Percentiles rank a stretch among this genome's conserved stretches.
phyloP scores from a whole-genome alignment of 768 basidiomycete genomes.

The Amanita rimosa region DNA sequence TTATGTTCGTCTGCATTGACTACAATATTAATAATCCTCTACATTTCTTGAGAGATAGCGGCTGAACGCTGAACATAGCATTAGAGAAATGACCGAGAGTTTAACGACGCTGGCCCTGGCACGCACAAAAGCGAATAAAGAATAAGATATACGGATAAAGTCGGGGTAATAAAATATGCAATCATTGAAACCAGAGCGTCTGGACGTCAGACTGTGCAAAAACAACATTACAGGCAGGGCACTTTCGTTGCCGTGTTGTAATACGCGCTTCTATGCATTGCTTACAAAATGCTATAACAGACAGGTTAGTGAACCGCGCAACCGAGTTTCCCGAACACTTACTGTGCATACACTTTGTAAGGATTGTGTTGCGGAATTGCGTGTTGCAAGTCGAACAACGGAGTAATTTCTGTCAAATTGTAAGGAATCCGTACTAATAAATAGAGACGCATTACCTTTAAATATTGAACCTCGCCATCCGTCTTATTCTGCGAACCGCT shows the following conservation, averaged over 20 bases:
- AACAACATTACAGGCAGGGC: slow-evolving; percentile 73
- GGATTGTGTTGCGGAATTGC: slow-evolving; percentile 66
- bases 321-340: slow-evolving; percentile 20
- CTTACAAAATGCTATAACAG: slow-evolving; percentile 65
- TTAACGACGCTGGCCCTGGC: not conserved
- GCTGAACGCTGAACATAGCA: not conserved
- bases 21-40: slow-evolving; percentile 9
- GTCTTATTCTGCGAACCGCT: slow-evolving; percentile 18
- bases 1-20: slow-evolving; percentile 1
- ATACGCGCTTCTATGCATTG: slow-evolving; percentile 80
- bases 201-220: slow-evolving; percentile 80
- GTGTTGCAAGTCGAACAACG: slow-evolving; percentile 83
- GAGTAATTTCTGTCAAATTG: slow-evolving; percentile 49
- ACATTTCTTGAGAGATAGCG: slow-evolving; percentile 4
- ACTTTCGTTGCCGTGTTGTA: slow-evolving; percentile 84
- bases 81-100: not conserved
- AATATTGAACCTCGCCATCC: slow-evolving; percentile 32
- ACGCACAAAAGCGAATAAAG: slow-evolving; percentile 1
- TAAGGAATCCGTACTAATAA: not conserved
- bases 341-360: slow-evolving; percentile 92
- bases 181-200: slow-evolving; percentile 35
- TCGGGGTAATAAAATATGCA: not conserved
- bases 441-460: slow-evolving; percentile 35
- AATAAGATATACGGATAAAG: slow-evolving; percentile 4
- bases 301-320: not conserved